Percentiles rank a stretch among this genome's conserved stretches.
Evolutionary conservation across 495 filamentous ascomycete species (phyloP).

Genomic region (Tetracladium setigerum): DNA sequence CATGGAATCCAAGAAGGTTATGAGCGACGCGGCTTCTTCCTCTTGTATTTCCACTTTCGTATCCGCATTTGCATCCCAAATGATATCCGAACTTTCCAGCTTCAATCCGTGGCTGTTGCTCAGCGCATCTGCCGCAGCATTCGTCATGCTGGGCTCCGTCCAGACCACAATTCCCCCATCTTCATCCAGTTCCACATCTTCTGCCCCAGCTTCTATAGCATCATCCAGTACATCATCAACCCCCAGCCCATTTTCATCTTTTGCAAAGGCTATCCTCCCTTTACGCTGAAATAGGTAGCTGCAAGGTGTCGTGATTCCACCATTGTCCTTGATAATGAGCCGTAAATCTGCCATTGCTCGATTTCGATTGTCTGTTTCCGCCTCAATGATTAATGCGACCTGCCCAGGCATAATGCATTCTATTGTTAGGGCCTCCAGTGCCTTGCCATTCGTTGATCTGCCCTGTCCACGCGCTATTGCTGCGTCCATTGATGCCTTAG

Average conservation of each 20-base stretch:
- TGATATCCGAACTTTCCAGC: conserved; percentile 64
- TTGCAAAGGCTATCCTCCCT: conserved; percentile 63
- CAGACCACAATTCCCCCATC: conserved; percentile 64
- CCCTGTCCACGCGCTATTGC: conserved; percentile 88
- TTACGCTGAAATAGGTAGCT: conserved; percentile 78
- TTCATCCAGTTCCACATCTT: conserved; percentile 67
- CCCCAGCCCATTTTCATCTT: conserved; percentile 43
- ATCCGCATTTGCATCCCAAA: conserved; percentile 80
- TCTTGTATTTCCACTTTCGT: conserved; percentile 48
- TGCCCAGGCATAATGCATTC: conserved; percentile 77
- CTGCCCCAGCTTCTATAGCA: conserved; percentile 77
- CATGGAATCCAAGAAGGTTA: conserved; percentile 45
- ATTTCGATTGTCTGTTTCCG: conserved; percentile 70
- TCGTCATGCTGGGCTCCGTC: conserved; percentile 65
- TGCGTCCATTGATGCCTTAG: conserved; percentile 73
- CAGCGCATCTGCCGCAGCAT: conserved; percentile 54
- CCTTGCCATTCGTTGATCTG: conserved; percentile 57
- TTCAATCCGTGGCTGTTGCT: conserved; percentile 50
- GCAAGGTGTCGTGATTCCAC: conserved; percentile 63
- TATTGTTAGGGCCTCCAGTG: conserved; percentile 66
- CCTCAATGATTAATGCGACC: conserved; percentile 69
- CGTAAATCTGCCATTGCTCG: conserved; percentile 67
- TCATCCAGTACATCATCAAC: conserved; percentile 75
- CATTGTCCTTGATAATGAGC: conserved; percentile 54
- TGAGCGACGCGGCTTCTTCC: conserved; percentile 38